Evolutionary conservation across 805 yeast species (phyloP).

Genomic region (Candida anglica): DNA sequence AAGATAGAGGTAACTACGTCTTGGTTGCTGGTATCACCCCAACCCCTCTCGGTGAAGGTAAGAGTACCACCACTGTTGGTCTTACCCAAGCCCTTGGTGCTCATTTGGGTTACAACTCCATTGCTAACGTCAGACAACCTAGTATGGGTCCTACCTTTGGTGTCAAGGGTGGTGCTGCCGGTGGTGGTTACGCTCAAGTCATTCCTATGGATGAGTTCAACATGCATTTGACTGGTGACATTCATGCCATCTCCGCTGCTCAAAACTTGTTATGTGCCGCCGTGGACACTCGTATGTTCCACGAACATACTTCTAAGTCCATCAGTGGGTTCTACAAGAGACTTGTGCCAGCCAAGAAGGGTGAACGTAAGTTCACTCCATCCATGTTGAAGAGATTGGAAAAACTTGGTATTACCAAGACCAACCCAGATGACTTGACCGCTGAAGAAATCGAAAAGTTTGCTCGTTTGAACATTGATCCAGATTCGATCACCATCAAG

Average conservation of each 20-base stretch:
- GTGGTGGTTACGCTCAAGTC: slow-evolving; percentile 97
- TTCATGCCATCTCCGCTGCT: slow-evolving; percentile 93
- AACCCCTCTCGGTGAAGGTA: slow-evolving; percentile 97
- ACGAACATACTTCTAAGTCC: slow-evolving; percentile 78
- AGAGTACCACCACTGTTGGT: slow-evolving; percentile 94
- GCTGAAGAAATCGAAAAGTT: slow-evolving; percentile 70
- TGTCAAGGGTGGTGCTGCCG: slow-evolving; percentile 99
- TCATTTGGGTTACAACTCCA: slow-evolving; percentile 72
- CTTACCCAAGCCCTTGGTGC: slow-evolving; percentile 96
- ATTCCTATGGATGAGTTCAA: slow-evolving; percentile 99
- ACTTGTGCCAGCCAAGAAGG: slow-evolving; percentile 82
- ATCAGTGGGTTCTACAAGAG: slow-evolving; percentile 78
- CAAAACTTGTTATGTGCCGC: slow-evolving; percentile 95
- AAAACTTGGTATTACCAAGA: slow-evolving; percentile 77
- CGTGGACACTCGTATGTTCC: slow-evolving; percentile 94
- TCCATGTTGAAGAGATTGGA: slow-evolving; percentile 73
- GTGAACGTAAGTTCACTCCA: slow-evolving; percentile 70
- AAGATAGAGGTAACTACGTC: slow-evolving; percentile 78
- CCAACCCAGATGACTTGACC: slow-evolving; percentile 77
- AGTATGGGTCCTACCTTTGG: slow-evolving; percentile 99
- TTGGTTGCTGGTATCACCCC: slow-evolving; percentile 98
- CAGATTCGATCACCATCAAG: slow-evolving; percentile 83
- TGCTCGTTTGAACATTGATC: slow-evolving; percentile 85
- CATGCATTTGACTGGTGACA: slow-evolving; percentile 96
- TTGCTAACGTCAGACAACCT: slow-evolving; percentile 96